Evolutionary conservation across 139 green algal genomes (phyloP).

Genomic region (Tetratostichococcus sp.): DNA sequence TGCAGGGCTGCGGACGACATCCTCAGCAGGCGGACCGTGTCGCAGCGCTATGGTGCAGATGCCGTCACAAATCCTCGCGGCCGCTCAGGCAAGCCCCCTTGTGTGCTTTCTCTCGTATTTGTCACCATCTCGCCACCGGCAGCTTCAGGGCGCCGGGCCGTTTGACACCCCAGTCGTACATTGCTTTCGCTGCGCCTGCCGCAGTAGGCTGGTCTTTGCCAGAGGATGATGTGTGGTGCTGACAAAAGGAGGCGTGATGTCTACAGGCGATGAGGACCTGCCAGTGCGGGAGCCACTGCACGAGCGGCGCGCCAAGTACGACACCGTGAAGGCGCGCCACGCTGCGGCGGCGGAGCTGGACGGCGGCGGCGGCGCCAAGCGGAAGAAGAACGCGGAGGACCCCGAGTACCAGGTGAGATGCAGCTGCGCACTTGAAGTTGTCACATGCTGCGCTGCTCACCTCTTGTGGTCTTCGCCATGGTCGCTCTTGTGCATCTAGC

Average conservation of each 20-base stretch:
- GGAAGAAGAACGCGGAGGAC: constrained; percentile 4
- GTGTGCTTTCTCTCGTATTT: background rate
- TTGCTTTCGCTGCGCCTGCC: too few species aligned
- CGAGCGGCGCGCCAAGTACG: constrained; percentile 66
- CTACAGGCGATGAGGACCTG: constrained; percentile 68
- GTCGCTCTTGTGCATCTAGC: too few species aligned
- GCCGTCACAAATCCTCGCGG: constrained; percentile 25
- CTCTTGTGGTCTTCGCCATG: too few species aligned
- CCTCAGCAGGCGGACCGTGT: constrained; percentile 47
- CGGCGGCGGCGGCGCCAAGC: constrained; percentile 9
- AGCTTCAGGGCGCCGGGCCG: too few species aligned
- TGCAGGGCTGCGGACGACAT: constrained; percentile 7
- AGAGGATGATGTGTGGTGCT: too few species aligned
- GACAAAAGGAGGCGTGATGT: too few species aligned
- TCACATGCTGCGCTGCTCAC: too few species aligned
- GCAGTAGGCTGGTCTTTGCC: too few species aligned
- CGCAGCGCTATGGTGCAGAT: constrained; percentile 67
- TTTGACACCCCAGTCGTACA: too few species aligned
- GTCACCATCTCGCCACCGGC: too few species aligned
- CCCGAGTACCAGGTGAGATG: background rate
- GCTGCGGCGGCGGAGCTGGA: constrained; percentile 12
- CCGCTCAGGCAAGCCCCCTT: background rate
- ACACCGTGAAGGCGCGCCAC: constrained; percentile 50
- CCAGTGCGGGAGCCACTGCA: constrained; percentile 53
- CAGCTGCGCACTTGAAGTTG: too few species aligned